Conservation (phyloP, 805 yeast genomes). For the Metschnikowia matae region DNA sequence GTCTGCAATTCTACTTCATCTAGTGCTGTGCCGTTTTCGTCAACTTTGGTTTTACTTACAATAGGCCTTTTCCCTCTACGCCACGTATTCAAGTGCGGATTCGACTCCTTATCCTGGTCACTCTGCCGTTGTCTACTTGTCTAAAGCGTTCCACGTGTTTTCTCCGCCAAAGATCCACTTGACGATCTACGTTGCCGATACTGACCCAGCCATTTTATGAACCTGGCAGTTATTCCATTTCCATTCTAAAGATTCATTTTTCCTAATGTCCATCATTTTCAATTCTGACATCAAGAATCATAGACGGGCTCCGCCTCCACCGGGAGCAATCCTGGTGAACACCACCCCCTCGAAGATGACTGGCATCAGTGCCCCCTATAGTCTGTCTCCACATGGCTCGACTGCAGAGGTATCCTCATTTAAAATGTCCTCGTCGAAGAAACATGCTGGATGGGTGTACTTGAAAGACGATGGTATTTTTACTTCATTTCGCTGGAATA, state of each 20-base stretch:
- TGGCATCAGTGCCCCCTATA: not conserved
- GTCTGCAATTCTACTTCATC: not conserved
- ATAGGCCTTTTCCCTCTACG: not conserved
- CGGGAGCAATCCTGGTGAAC: constrained; percentile 14
- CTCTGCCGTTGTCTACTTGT: not conserved
- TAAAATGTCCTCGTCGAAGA: constrained; percentile 11
- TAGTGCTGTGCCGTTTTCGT: not conserved
- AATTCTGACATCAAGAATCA: constrained; percentile 39
- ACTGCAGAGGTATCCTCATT: constrained; percentile 6
- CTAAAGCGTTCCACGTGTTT: not conserved
- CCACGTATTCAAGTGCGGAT: not conserved
- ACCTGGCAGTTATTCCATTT: not conserved
- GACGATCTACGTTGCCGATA: not conserved
- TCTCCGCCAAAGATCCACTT: not conserved
- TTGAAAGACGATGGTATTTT: constrained; percentile 86
- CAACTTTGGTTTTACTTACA: not conserved
- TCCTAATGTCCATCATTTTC: constrained; percentile 36
- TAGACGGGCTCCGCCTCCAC: constrained; percentile 45
- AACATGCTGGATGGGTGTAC: constrained; percentile 77
- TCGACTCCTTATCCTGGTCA: not conserved
- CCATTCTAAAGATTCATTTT: not conserved
- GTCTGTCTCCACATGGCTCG: constrained; percentile 2
- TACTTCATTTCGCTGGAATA: constrained; percentile 88
- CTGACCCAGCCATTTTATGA: not conserved
- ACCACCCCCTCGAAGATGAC: not conserved